Base-by-base conservation (phyloP, 73 alveolate species). In the Durusdinium trenchii region DNA sequence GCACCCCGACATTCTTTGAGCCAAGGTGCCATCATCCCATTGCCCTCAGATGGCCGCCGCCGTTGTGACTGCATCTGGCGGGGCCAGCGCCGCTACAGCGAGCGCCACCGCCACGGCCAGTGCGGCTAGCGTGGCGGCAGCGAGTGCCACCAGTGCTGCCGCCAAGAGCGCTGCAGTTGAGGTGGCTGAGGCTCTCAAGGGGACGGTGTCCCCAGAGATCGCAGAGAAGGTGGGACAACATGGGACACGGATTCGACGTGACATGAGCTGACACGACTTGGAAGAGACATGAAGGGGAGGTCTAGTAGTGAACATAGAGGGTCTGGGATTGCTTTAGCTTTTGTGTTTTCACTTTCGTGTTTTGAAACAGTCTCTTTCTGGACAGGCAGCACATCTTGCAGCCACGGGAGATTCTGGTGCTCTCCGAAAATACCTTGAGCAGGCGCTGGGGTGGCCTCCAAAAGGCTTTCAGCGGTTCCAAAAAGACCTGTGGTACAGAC, bases 41-140 rank as follows among this genome's bases (percentile, higher is more conserved):
- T 32, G 30, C 73, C 32, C 28, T 30, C 97, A 28, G 48, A 90
- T 86, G 97, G 76, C 10, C 97, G 87, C 40, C 23, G 47, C 87
- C 87, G 20, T 62, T 64, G 28, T 90, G 97, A 40, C 97, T 87
- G 3, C 87, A 90, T 43, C 75, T 90, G 67, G 87, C 97, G 42
- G 69, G 87, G 3, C 57, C 97, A 28, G 38, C 64, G 52, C 62
- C 87, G 87, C 83, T 40, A 40, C 52, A 9, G 57, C 42, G n/a
- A n/a, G n/a, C 12, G 38, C 57, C 2, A 40, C 52, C 16, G 57
- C 42, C n/a, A n/a, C n/a, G 6, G 38, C 57, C 2, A 5, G n/a
- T 7, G 57, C 69, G 26, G 51, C 82, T 28, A 12, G 32, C 30
- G 73, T 20, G 47, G 40, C 9, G n/a, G 86, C 64, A 18, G 57